Evolutionary conservation across 495 filamentous ascomycete genomes (phyloP), one percentile per base, ranked within the genome.

Genomic region (Aspergillus coremiiformis): DNA sequence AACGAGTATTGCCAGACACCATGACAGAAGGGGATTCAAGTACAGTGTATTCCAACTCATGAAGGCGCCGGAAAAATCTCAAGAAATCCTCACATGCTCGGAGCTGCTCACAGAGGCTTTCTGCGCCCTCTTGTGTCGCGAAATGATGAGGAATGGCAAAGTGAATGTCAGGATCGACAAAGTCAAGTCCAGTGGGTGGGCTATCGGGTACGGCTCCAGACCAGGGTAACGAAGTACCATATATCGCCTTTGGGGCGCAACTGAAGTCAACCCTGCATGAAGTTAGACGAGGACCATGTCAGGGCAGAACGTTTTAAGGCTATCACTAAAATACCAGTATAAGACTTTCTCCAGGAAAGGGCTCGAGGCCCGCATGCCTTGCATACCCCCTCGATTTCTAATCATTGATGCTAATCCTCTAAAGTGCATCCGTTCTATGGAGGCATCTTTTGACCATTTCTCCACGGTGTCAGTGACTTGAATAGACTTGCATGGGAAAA

Each of bases 361-460:
- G 22, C 52, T 60, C 10, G 57, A 54, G 19, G 49, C 19, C 21
- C 53, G 55, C 55, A 65, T 54, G 32, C 50, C 60, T 39, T 52
- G 59, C 60, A 65, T 65, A 1, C 62, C 62, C 22, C 59, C 62
- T 44, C 62, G 52, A 39, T 58, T 53, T 37, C 59, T 49, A 42
- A 65, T 58, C 62, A 65, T 60, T 21, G 56, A 60, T 8, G 60
- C 50, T n/a, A 65, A 47, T 10, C 62, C 62, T 15, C 53, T 45
- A 21, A 65, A 62, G 30, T 65, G 62, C 62, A 65, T 65, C 39
- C 53, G 54, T 51, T 65, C 62, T 24, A 65, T 59, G 0, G 62
- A 65, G 4, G 60, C 48, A 52, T 65, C 62, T 44, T 61, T 62
- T 3, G 62, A 65, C 62, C 62, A 65, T 65, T 65, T 65, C 62